These are phyloP conservation scores for Penicillium vulpinum DNA, from an alignment of 2,329 filamentous ascomycete species.

Conservation along the genomic window DNA sequence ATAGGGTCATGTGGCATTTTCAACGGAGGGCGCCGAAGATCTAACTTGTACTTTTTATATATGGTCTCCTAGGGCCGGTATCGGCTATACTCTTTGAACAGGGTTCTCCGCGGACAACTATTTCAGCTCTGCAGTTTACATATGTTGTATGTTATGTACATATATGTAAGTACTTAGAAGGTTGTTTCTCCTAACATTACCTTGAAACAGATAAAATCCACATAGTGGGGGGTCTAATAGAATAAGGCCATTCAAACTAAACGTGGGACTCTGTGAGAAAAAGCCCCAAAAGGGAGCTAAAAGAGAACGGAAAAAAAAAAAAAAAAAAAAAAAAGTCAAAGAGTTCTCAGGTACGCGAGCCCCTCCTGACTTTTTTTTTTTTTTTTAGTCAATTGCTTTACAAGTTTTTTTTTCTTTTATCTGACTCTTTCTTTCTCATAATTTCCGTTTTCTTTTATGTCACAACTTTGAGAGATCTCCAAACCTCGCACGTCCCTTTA, in stretches of 20 bases:
- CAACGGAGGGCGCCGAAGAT: background rate
- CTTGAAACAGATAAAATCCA: too few species aligned
- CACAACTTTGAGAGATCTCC: slow-evolving; percentile 28
- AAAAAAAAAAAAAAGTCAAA: slow-evolving; percentile 18
- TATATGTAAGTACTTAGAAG: too few species aligned
- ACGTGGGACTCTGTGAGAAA: slow-evolving; percentile 11
- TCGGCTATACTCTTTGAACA: background rate
- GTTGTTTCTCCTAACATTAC: too few species aligned
- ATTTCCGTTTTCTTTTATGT: slow-evolving; percentile 44
- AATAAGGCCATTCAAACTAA: slow-evolving; percentile 14
- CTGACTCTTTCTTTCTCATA: slow-evolving; percentile 32
- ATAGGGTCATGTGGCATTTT: background rate
- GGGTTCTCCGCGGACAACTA: background rate
- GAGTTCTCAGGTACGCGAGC: slow-evolving; percentile 11
- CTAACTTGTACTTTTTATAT: too few species aligned
- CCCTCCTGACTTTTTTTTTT: slow-evolving; percentile 25
- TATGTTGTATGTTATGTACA: too few species aligned
- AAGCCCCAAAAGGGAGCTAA: slow-evolving; percentile 10
- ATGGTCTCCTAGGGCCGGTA: too few species aligned
- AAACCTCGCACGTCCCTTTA: slow-evolving; percentile 43
- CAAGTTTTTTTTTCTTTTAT: slow-evolving; percentile 31
- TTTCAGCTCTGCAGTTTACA: background rate
- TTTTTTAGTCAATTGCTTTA: slow-evolving; percentile 46
- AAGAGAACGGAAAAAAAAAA: slow-evolving; percentile 10
- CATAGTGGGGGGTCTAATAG: too few species aligned